Evolutionary conservation across 1,284 basidiomycete species (phyloP), one percentile per base, ranked within the genome.

Genomic region (Papiliotrema nemorosa): DNA sequence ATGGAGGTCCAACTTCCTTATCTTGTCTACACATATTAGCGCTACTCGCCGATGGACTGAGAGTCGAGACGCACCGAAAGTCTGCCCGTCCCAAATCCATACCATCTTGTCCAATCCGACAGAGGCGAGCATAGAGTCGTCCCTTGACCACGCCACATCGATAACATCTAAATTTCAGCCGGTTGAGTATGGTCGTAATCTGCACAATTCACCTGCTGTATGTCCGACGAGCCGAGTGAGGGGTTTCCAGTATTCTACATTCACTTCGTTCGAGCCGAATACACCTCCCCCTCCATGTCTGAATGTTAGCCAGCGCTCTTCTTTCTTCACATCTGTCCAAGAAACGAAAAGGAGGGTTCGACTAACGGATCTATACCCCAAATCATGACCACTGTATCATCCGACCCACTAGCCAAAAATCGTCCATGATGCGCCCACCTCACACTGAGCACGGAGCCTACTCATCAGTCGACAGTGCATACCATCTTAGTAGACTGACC

Each of bases 191-290:
- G 47, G 25, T 12, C 6, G 20, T 10, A 14, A 24, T 24, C 6
- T 33, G 14, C 62, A 29, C 24, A 13, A 10, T 77, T 49, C 50
- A 90, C 90, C 90, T 62, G 90, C 92, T 55, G 90, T 88, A 70
- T 98, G 94, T 0, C 91, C 96, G 24, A 90, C 88, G 2, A 98
- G 77, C 38, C 93, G 82, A 56, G 90, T 89, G 62, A 93, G 73
- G 3, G 92, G 88, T 68, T 93, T 94, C 94, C 94, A 98, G 31
- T 87, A 89, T 74, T 98, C 96, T n/a, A 97, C 82, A 68, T 94
- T 96, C 55, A 91, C 82, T 67, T 94, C 91, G 61, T 91, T 88
- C 21, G 88, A 86, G 3, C 92, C 91, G 82, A 89, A 96, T 2
- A 92, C 84, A 68, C 87, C 87, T 16, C 90, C 89, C 48, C 83